Conservation (phyloP, 768 basidiomycete genomes). For the Lactarius akahatsu region DNA sequence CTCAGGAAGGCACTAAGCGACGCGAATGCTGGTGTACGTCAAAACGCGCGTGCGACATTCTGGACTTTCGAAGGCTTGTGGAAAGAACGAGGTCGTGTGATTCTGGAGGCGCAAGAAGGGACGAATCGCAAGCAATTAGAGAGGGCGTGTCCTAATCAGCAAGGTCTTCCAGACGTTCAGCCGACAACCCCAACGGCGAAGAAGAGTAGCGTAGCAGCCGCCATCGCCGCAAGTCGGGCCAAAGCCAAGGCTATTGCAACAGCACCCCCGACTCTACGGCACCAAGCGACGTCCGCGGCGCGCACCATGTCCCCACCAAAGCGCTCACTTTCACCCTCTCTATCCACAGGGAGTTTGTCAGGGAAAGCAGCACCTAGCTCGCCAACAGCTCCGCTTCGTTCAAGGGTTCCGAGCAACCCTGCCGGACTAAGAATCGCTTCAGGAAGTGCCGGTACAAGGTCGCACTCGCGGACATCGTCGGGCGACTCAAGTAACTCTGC, state of each 20-base stretch:
- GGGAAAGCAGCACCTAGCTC: conserved; percentile 31
- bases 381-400: conserved; percentile 26
- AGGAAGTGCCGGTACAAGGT: conserved; percentile 4
- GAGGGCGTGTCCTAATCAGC: conserved; percentile 72
- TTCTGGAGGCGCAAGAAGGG: conserved; percentile 68
- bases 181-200: conserved; percentile 55
- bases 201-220: conserved; percentile 80
- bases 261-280: conserved; percentile 75
- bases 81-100: conserved; percentile 61
- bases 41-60: conserved; percentile 66
- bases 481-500: conserved; percentile 25
- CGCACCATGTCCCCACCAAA: conserved; percentile 48
- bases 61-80: conserved; percentile 81
- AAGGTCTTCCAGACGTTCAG: conserved; percentile 38
- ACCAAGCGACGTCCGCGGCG: conserved; percentile 76
- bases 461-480: conserved; percentile 29
- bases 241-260: conserved; percentile 83
- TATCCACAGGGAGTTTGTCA: conserved; percentile 34
- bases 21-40: conserved; percentile 75
- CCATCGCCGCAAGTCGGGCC: conserved; percentile 86
- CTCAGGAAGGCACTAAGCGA: conserved; percentile 75
- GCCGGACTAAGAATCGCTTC: conserved; percentile 29
- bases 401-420: conserved; percentile 29
- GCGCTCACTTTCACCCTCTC: conserved; percentile 41
- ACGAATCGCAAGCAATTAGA: conserved; percentile 79